Conservation (phyloP, 805 yeast genomes). For the Candida sphagnicola region DNA sequence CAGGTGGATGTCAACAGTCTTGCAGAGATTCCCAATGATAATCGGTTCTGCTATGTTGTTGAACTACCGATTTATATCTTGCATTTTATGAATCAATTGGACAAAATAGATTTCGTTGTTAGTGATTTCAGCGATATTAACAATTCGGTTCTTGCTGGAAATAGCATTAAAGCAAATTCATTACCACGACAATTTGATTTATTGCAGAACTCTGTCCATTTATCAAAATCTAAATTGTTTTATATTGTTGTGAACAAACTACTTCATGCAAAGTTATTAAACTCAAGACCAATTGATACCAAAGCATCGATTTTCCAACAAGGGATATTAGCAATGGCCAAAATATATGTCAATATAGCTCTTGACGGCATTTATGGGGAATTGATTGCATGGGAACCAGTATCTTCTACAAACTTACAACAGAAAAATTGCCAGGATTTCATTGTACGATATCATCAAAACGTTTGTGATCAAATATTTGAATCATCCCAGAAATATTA, state of each 20-base stretch:
- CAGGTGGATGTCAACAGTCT: background rate
- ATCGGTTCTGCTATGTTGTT: background rate
- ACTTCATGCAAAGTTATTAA: background rate
- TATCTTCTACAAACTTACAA: background rate
- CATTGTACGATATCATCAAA: background rate
- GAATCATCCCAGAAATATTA: background rate
- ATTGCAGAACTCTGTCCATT: background rate
- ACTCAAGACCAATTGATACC: conserved; percentile 1
- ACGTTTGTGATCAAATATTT: background rate
- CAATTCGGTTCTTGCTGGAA: conserved; percentile 2
- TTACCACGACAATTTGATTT: conserved; percentile 1
- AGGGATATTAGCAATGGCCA: background rate
- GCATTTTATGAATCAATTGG: background rate
- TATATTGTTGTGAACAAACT: conserved; percentile 1
- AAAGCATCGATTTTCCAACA: background rate
- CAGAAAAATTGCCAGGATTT: background rate
- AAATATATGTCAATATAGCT: conserved; percentile 1
- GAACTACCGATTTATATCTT: conserved; percentile 1
- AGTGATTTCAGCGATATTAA: conserved; percentile 2
- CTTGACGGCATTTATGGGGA: conserved; percentile 4
- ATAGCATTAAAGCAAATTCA: conserved; percentile 3
- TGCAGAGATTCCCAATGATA: background rate
- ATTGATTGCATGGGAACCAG: background rate
- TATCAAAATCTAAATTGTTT: conserved; percentile 1
- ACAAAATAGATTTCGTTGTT: background rate